Evolutionary conservation across 2,329 filamentous ascomycete genomes (phyloP), one percentile per base, ranked within the genome.

Genomic region (Thelonectria rubi): DNA sequence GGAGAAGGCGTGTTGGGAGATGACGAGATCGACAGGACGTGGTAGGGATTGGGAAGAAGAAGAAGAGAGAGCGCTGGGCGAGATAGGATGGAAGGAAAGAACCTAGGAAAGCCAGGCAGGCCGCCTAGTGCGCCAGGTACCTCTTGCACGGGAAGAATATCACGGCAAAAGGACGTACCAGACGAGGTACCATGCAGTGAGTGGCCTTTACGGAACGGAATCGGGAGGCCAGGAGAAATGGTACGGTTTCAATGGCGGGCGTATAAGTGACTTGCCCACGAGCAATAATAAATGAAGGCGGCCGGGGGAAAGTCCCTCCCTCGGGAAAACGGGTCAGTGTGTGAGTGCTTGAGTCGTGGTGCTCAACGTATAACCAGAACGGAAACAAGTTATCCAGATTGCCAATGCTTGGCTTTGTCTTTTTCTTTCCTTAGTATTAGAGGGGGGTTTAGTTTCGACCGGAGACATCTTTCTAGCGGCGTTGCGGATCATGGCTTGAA

Each of bases 241-340:
- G 21, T 47, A 47, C 45, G 45, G 45, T 47, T 26, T 37, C n/a
- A 15, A 26, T 7, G 43, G 45, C 26, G 21, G 21, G 21, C 26
- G 26, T 30, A 30, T 30, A 30, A 30, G 26, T 30, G 2, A 6
- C 26, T 30, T 9, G 10, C 26, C 26, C 7, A 4, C 26, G 5
- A 2, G 7, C 26, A 30, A 30, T 30, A 30, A 30, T 5, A 30
- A 30, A 30, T 30, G 26, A 30, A 9, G 26, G 26, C 26, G 10
- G 45, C 45, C 45, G 21, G 26, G 18, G 11, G 11, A 30, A 20
- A 43, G 7, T 21, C 45, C 45, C 17, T 20, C 47, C 55, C 55
- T 51, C 45, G 26, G 56, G 57, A 42, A 52, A 56, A 56, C 51
- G 53, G 58, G 20, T 21, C 52, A 48, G 17, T 30, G 21, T 21